phyloP scores from a whole-genome alignment of 805 yeast species.

The Jamesozyma gamospora region DNA sequence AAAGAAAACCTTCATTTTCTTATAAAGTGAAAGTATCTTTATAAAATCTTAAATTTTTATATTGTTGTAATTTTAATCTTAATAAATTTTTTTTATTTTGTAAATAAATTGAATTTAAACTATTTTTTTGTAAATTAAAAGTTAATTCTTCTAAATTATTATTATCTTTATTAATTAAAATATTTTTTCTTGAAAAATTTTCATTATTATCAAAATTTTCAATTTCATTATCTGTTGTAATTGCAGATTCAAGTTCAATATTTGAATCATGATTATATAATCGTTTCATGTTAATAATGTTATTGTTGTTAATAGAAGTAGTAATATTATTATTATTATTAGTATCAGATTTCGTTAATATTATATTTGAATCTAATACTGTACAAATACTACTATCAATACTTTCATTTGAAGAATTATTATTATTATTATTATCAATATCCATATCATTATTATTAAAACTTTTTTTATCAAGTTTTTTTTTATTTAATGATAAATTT shows the following conservation, averaged over 20 bases:
- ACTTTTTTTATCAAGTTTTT: neutral
- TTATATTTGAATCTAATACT: conserved; percentile 7
- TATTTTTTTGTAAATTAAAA: conserved; percentile 8
- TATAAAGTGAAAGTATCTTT: conserved; percentile 22
- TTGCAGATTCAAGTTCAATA: neutral
- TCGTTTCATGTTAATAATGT: neutral
- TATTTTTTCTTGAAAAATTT: neutral
- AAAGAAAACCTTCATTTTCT: neutral
- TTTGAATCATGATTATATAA: neutral
- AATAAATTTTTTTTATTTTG: conserved; percentile 13
- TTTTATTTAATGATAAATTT: neutral
- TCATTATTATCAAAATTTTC: neutral
- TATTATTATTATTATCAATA: conserved; percentile 17
- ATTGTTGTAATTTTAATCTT: conserved; percentile 16
- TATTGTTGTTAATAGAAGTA: neutral
- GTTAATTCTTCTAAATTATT: neutral
- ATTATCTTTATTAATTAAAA: neutral
- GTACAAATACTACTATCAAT: conserved; percentile 21
- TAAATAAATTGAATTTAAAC: conserved; percentile 11
- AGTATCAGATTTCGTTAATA: neutral
- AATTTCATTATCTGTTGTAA: neutral
- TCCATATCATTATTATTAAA: conserved; percentile 17
- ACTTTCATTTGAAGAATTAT: conserved; percentile 15
- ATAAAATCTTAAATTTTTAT: conserved; percentile 17
- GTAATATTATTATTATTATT: neutral